Evolutionary conservation across 176 grass and related monocot genomes (phyloP), one percentile per base, ranked within the genome.

Genomic region (Bolboschoenus planiculmis): DNA sequence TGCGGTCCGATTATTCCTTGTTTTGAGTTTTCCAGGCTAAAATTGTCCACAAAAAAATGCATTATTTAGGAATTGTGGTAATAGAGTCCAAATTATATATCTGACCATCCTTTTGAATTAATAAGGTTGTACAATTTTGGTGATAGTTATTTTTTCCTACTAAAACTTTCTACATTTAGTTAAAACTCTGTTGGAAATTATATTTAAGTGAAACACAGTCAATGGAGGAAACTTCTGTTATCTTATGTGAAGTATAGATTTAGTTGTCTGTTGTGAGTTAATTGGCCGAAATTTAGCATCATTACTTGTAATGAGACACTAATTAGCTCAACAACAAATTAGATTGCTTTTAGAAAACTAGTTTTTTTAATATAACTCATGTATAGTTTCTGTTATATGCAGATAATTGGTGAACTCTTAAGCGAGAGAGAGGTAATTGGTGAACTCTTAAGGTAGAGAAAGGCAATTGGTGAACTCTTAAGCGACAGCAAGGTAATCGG

Each of bases 341-440:
- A 74, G 10, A 70, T 53, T 51, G 7, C 15, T 26, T 77, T 4
- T 76, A 10, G 35, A 1, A 70, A 70, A 5, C 16, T 42, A 21
- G 18, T 29, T 47, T 26, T 68, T 39, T 75, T 29, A 47, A 1
- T 48, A 77, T 53, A 51, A 77, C 15, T 51, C 26, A 77, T 77
- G 71, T 16, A 4, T 50, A 33, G 53, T 77, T 53, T 77, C 5
- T 77, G 24, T 53, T 33, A 10, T 77, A 18, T 53, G 46, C 53
- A 77, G 72, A 77, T 18, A 77, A 53, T 77, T 18, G 72, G 46
- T 18, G 46, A 77, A 77, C 72, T 77, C 72, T 77, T 77, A 77
- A 76, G 43, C 7, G 24, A 77, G 27, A 77, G 44, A 77, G 33
- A 51, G 27, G 72, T 70, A 70, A 21, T 70, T 42, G 72, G 44